Conservation (phyloP, 805 yeast species). For the Yueomyces sp. region DNA sequence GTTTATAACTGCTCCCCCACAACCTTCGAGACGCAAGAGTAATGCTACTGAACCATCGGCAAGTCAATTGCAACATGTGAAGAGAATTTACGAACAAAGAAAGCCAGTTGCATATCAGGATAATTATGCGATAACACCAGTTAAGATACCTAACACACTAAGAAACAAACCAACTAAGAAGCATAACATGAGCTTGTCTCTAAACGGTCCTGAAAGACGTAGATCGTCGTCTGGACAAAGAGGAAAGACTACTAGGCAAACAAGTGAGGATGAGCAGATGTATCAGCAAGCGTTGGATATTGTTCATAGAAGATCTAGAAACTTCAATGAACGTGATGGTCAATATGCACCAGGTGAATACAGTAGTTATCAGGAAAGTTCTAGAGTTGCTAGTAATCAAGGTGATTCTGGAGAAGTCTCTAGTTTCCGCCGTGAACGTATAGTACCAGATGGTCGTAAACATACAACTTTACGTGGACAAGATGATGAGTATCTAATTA, state of each 20-base stretch:
- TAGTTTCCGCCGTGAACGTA: neutral
- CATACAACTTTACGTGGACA: neutral
- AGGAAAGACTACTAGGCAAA: neutral
- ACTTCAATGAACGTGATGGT: neutral
- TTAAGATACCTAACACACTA: neutral
- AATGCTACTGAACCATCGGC: too few relatives aligned
- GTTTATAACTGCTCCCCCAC: too few relatives aligned
- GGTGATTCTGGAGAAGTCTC: neutral
- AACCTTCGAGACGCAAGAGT: too few relatives aligned
- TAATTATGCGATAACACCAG: neutral
- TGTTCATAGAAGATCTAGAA: slow-evolving; percentile 32
- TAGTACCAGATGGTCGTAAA: neutral
- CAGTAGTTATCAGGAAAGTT: neutral
- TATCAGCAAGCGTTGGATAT: slow-evolving; percentile 43
- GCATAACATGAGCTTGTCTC: neutral
- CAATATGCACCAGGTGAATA: neutral
- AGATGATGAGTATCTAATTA: neutral
- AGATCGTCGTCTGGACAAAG: neutral
- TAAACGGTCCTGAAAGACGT: neutral
- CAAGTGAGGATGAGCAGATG: slow-evolving; percentile 45
- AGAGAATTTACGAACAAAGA: too few relatives aligned
- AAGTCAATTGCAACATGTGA: too few relatives aligned
- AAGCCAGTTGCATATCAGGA: too few relatives aligned
- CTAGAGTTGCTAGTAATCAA: neutral
- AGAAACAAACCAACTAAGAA: neutral